phyloP scores from a whole-genome alignment of 2,329 filamentous ascomycete species.

The Trichophyton equinum region DNA sequence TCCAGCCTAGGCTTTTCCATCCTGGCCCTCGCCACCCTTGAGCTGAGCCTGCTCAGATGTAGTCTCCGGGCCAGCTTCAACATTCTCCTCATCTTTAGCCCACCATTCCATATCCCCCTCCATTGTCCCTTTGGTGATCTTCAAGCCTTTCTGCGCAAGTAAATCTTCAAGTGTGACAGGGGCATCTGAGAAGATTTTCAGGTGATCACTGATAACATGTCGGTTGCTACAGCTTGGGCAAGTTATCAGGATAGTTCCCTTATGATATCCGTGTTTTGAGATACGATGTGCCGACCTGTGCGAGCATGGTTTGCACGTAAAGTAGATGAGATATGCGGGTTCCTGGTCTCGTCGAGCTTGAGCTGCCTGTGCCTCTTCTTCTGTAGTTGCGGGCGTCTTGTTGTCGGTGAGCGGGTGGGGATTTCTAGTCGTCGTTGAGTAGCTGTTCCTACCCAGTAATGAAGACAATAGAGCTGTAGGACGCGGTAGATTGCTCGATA shows the following conservation, averaged over 20 bases:
- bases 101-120: conserved; percentile 90
- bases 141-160: conserved; percentile 41
- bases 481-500: neutral
- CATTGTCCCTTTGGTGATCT: conserved; percentile 63
- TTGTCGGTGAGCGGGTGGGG: conserved; percentile 26
- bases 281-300: conserved; percentile 70
- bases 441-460: conserved; percentile 17
- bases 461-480: conserved; percentile 9
- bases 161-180: conserved; percentile 34
- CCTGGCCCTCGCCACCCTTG: neutral
- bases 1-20: neutral
- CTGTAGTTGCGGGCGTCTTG: conserved; percentile 19
- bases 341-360: conserved; percentile 30
- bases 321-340: conserved; percentile 74
- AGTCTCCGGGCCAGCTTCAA: neutral
- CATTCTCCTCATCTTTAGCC: conserved; percentile 34
- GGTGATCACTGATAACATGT: conserved; percentile 84
- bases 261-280: conserved; percentile 90
- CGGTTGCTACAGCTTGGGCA: conserved; percentile 77
- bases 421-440: conserved; percentile 15
- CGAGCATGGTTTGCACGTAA: conserved; percentile 82
- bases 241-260: conserved; percentile 74
- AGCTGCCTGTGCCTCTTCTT: conserved; percentile 16
- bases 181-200: conserved; percentile 46
- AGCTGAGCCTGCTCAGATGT: neutral